A percentile compares a stretch with the other conserved stretches of the same genome.
Conservation (phyloP, 176 grass and related monocot species). For the Lolium perenne region DNA sequence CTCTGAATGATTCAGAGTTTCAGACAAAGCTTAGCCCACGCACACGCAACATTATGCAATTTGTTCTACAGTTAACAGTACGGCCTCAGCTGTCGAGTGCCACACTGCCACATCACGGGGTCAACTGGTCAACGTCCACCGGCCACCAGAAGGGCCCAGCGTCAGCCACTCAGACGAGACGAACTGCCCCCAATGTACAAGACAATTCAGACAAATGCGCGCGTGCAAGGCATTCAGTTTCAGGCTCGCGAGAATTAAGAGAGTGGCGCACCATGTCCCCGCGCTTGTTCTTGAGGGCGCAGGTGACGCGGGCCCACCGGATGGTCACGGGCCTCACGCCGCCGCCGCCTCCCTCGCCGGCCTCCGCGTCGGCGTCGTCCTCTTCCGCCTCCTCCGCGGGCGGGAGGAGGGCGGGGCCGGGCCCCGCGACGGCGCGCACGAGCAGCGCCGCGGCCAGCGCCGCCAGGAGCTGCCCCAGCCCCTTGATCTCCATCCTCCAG, state of each 20-base stretch:
- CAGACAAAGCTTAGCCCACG: neutral
- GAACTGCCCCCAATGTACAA: neutral
- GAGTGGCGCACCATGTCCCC: conserved; percentile 59
- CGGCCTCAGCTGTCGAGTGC: neutral
- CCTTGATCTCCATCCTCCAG: conserved; percentile 54
- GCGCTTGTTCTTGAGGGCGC: conserved; percentile 78
- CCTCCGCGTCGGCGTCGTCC: conserved; percentile 37
- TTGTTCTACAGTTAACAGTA: neutral
- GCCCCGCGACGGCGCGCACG: conserved; percentile 64
- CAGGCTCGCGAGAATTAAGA: neutral
- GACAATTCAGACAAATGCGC: neutral
- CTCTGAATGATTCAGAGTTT: neutral
- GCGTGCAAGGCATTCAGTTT: neutral
- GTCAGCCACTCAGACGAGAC: neutral
- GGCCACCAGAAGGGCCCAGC: neutral
- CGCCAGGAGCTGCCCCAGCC: conserved; percentile 72
- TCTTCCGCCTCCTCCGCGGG: conserved; percentile 43
- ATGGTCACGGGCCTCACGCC: conserved; percentile 73
- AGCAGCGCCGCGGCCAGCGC: conserved; percentile 81
- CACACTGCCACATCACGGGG: neutral
- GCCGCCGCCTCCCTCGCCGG: conserved; percentile 24
- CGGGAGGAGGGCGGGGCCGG: conserved; percentile 60
- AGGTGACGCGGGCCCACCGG: conserved; percentile 71
- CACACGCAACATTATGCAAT: neutral
- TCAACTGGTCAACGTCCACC: conserved; percentile 32